Base-by-base conservation (phyloP, 169 alveolate species). In the Cryptosporidium viatorum region DNA sequence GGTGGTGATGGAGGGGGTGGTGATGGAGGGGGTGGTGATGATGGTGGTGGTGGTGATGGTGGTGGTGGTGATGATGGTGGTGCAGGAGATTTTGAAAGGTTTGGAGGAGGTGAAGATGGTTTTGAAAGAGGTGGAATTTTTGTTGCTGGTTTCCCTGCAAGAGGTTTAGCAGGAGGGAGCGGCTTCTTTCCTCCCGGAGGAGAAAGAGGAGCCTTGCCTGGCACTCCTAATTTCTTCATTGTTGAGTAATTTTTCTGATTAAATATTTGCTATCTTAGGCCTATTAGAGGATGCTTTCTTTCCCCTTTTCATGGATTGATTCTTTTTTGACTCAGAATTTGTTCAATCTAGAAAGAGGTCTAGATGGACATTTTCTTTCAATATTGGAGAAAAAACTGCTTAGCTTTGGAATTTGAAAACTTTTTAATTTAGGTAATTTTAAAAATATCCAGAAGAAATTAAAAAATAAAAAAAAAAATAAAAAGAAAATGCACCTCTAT, bases 161-260 rank as follows among this genome's bases (percentile, higher is more conserved):
- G 43, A 1, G 71, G 71, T 12, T 65, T 65, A 16, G 50, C 29
- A n/a, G 71, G 48, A 1, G 71, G 51, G 33, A 14, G 71, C 71
- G 48, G 43, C 14, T 65, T 65, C 51, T 65, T 65, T 1, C 52
- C 71, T 31, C 50, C 50, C 2, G 26, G 50, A 26, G 71, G 71
- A 37, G 71, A 26, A 31, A 59, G 71, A 31, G 71, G 71, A 65
- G 71, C 71, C 7, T 65, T 65, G 8, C 71, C 71, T 16, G 71
- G 71, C 26, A 35, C 71, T 6, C 71, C 71, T 16, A 39, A 31
- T 29, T 65, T 65, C 16, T 65, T 65, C 71, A 65, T 65, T 0
- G 23, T 33, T 65, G 71, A 6, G 8, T n/a, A 26, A n/a, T 55
- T 55, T 26, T 26, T 8, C 65, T 3, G 35, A 2, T n/a, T 26